Evolutionary conservation across 1,284 basidiomycete species (phyloP).

Genomic region (Phlebopus sp.): DNA sequence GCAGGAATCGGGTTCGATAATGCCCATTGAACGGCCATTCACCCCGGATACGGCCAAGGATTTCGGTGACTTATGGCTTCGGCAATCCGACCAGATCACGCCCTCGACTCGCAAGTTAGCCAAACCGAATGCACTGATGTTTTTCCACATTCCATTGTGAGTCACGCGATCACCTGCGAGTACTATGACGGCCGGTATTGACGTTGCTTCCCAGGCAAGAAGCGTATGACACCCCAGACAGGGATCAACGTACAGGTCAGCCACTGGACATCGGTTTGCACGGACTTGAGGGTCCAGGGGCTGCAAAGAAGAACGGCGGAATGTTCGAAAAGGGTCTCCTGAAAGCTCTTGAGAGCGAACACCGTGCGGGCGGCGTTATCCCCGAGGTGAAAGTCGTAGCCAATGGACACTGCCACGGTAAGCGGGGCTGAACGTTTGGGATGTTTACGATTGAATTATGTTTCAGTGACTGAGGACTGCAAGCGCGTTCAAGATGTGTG

Average conservation of each 20-base stretch:
- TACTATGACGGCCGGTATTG: neutral
- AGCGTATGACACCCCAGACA: constrained; percentile 57
- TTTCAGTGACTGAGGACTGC: constrained; percentile 82
- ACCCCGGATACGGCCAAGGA: constrained; percentile 71
- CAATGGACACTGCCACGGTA: constrained; percentile 87
- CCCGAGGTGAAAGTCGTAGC: constrained; percentile 79
- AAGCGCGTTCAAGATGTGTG: constrained; percentile 81
- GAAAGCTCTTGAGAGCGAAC: constrained; percentile 61
- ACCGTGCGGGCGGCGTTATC: constrained; percentile 45
- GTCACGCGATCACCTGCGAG: constrained; percentile 33
- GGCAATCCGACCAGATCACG: constrained; percentile 52
- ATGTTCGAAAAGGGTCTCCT: constrained; percentile 82
- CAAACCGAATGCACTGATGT: constrained; percentile 91
- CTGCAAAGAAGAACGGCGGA: constrained; percentile 69
- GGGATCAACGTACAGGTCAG: constrained; percentile 51
- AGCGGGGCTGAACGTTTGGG: constrained; percentile 18
- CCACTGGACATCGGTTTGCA: constrained; percentile 66
- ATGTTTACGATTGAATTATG: constrained; percentile 13
- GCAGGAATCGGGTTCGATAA: constrained; percentile 69
- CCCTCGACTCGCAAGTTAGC: constrained; percentile 59
- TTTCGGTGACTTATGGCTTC: constrained; percentile 60
- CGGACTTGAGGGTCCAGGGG: constrained; percentile 58
- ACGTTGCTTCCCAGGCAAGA: constrained; percentile 46
- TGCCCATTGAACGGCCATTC: constrained; percentile 78
- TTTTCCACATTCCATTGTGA: constrained; percentile 93